Conservation (phyloP, 257 asterid species). For the Nicotiana benthamiana region DNA sequence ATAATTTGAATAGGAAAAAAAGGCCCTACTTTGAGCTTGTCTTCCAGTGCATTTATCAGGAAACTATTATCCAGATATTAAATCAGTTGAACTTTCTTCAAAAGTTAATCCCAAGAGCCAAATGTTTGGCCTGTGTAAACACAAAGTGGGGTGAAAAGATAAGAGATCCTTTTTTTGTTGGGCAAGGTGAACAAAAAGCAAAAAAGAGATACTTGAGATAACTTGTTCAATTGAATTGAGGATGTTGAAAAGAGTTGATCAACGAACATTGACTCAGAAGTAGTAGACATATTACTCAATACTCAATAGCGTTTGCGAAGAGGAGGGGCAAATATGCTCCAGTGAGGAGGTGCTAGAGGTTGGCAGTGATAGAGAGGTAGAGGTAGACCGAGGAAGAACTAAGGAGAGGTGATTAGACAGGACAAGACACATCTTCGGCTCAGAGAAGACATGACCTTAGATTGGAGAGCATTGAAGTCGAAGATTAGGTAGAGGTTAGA, state of each 20-base stretch:
- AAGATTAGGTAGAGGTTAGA: too few relatives aligned
- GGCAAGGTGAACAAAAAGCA: not conserved
- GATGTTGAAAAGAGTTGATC: not conserved
- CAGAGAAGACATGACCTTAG: too few relatives aligned
- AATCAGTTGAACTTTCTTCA: not conserved
- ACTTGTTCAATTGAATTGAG: not conserved
- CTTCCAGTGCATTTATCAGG: not conserved
- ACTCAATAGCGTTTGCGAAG: not conserved
- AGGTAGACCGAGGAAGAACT: too few relatives aligned
- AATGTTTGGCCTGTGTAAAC: not conserved
- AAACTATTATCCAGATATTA: not conserved
- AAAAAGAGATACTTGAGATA: not conserved
- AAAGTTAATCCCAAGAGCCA: not conserved
- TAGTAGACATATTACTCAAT: not conserved
- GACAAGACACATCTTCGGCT: too few relatives aligned
- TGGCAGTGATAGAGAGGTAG: too few relatives aligned
- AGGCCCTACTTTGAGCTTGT: not conserved
- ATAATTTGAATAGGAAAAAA: not conserved
- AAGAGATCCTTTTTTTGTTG: not conserved
- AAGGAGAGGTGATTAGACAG: too few relatives aligned
- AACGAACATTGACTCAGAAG: not conserved
- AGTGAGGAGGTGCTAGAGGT: too few relatives aligned
- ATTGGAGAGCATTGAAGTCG: too few relatives aligned
- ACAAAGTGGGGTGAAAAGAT: not conserved
- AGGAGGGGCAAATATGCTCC: too few relatives aligned